Percentiles rank a stretch among this genome's conserved stretches.
Conservation (phyloP, 768 basidiomycete species). For the Scleroderma citrinum region DNA sequence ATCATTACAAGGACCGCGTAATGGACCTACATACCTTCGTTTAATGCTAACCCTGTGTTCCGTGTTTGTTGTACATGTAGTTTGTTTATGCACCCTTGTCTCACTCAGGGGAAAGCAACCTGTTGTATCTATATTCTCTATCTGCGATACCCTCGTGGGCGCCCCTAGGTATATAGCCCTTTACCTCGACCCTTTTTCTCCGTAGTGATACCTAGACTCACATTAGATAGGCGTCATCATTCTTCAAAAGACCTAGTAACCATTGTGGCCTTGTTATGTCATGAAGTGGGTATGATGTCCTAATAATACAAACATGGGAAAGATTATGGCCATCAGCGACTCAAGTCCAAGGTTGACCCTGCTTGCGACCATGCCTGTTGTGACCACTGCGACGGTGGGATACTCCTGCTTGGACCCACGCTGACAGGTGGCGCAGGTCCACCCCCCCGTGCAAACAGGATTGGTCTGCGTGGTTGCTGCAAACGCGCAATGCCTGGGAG, state of each 20-base stretch:
- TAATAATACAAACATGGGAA: neutral
- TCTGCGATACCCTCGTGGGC: neutral
- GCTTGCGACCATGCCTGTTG: slow-evolving; percentile 40
- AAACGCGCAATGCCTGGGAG: slow-evolving; percentile 47
- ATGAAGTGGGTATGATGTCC: neutral
- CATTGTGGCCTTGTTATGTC: too few species aligned
- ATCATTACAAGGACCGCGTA: slow-evolving; percentile 18
- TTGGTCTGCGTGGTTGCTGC: slow-evolving; percentile 50
- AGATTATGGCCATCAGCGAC: slow-evolving; percentile 21
- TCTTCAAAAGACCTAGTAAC: too few species aligned
- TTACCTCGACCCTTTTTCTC: neutral
- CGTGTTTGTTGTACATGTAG: slow-evolving; percentile 7
- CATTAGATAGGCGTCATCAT: too few species aligned
- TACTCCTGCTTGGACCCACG: slow-evolving; percentile 32
- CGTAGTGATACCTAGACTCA: neutral
- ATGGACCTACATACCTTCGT: slow-evolving; percentile 22
- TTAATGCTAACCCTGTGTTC: slow-evolving; percentile 24
- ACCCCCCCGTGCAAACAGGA: slow-evolving; percentile 43
- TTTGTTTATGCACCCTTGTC: slow-evolving; percentile 4
- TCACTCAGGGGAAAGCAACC: slow-evolving; percentile 1
- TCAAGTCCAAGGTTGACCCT: slow-evolving; percentile 35
- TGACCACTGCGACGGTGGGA: slow-evolving; percentile 36
- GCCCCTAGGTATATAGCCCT: neutral
- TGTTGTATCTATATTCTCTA: slow-evolving; percentile 3
- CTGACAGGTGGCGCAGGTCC: slow-evolving; percentile 31